These are phyloP conservation scores for Triadica sebifera DNA, from an alignment of 345 rosid genomes.

Conservation along the genomic window DNA sequence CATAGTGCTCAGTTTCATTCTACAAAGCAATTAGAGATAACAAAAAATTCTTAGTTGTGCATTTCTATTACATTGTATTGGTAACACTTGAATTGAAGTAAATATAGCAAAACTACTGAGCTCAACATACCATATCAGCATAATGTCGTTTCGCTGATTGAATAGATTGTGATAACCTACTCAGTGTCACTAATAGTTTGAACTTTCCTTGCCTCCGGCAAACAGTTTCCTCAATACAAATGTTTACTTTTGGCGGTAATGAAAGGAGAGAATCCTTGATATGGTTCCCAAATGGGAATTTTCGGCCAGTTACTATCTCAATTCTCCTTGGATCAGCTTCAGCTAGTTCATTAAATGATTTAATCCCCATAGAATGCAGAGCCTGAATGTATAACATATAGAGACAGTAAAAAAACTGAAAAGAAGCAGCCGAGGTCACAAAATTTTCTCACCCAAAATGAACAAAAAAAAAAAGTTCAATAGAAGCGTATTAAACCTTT, in stretches of 20 bases:
- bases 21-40: conserved; percentile 1
- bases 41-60: conserved; percentile 24
- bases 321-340: conserved; percentile 95
- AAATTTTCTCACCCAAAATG: not conserved
- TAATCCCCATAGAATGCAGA: conserved; percentile 81
- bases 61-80: conserved; percentile 11
- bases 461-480: not conserved
- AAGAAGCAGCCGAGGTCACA: not conserved
- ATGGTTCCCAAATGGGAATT: conserved; percentile 93
- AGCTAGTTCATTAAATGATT: conserved; percentile 78
- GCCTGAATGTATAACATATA: conserved; percentile 48
- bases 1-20: not conserved
- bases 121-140: conserved; percentile 78
- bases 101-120: not conserved
- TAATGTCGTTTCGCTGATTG: conserved; percentile 69
- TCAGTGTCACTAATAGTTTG: conserved; percentile 61
- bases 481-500: conserved; percentile 49
- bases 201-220: conserved; percentile 56
- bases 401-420: not conserved
- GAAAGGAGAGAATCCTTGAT: conserved; percentile 85
- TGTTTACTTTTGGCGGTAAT: conserved; percentile 77
- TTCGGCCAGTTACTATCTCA: conserved; percentile 88
- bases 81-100: conserved; percentile 3
- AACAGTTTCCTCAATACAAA: conserved; percentile 60
- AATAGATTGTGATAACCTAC: conserved; percentile 59